Percentiles rank a stretch among this genome's conserved stretches.
These are phyloP conservation scores for Ilex asprella DNA, from an alignment of 257 asterid species.

Conservation along the genomic window DNA sequence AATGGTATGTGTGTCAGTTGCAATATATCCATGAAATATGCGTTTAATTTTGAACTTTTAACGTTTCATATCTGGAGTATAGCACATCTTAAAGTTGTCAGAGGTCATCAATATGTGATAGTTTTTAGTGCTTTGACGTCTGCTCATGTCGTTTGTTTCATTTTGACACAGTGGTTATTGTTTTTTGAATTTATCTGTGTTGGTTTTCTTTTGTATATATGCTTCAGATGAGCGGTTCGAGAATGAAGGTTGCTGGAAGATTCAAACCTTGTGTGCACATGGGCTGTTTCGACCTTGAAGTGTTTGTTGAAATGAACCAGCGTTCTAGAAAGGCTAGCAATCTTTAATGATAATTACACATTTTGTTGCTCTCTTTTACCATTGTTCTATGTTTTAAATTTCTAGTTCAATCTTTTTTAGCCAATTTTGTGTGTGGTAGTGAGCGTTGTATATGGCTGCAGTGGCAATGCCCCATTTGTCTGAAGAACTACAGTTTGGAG, in stretches of 20 bases:
- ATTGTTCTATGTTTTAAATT: conserved; percentile 4
- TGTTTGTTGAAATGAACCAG: conserved; percentile 93
- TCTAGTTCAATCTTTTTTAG: no score
- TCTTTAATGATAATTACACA: conserved; percentile 1
- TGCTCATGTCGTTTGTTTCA: neutral
- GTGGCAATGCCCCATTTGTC: conserved; percentile 99
- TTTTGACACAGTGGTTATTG: neutral
- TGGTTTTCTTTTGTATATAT: conserved; percentile 21
- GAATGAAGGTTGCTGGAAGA: conserved; percentile 97
- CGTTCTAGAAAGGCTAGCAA: conserved; percentile 93
- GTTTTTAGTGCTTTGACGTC: neutral
- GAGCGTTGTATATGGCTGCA: conserved; percentile 40
- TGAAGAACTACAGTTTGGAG: conserved; percentile 87
- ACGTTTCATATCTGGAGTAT: no score
- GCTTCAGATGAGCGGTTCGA: conserved; percentile 84
- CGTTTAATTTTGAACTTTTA: no score
- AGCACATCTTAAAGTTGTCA: no score
- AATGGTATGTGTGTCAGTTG: no score
- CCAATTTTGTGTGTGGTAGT: conserved; percentile 8
- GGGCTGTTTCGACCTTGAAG: conserved; percentile 98
- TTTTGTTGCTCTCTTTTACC: neutral
- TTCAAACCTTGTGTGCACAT: conserved; percentile 85
- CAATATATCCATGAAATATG: no score
- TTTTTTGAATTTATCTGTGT: conserved; percentile 8
- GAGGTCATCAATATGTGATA: no score